Evolutionary conservation across 169 alveolate genomes (phyloP), one percentile per base, ranked within the genome.

Genomic region (Plasmodium chabaudi): DNA sequence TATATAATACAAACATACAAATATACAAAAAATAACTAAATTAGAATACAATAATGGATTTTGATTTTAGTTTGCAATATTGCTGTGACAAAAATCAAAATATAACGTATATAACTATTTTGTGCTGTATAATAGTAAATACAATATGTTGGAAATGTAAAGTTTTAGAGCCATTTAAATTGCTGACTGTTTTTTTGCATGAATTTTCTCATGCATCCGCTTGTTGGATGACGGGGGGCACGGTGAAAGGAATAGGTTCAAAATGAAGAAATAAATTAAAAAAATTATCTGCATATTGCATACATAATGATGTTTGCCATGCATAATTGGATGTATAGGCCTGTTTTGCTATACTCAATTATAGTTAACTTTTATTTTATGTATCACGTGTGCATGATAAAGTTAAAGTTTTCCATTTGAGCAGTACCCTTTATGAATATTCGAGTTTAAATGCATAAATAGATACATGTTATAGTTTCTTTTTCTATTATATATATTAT

Each of bases 171-270:
- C 95, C 93, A 63, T 74, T 93, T 51, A 93, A 93, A 77, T 42
- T 93, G 67, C 72, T 93, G 42, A 89, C 95, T n/a, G 92, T 91
- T 71, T 93, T 93, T 87, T 86, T 93, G 56, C 95, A 93, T 68
- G 95, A 93, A 57, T 93, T 93, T 74, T 88, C 93, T 15, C 95
- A 93, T 60, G 95, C 95, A 23, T 88, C 94, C n/a, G 95, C 95
- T 39, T 72, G 93, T 42, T 93, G 95, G 95, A 34, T 89, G 15
- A 89, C 95, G n/a, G 92, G 95, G 39, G 95, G 95, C n/a, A 75
- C 65, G 9, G 95, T 93, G 5, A 88, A 89, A 46, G 92, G 92
- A 34, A 93, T 93, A 86, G 95, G 95, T 92, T 75, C 21, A 89
- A 17, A 55, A 7, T 17, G 56, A 64, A 64, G 63, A 53, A 69